These are phyloP conservation scores for Lachancea fermentati DNA, from an alignment of 805 yeast species.

Conservation along the genomic window DNA sequence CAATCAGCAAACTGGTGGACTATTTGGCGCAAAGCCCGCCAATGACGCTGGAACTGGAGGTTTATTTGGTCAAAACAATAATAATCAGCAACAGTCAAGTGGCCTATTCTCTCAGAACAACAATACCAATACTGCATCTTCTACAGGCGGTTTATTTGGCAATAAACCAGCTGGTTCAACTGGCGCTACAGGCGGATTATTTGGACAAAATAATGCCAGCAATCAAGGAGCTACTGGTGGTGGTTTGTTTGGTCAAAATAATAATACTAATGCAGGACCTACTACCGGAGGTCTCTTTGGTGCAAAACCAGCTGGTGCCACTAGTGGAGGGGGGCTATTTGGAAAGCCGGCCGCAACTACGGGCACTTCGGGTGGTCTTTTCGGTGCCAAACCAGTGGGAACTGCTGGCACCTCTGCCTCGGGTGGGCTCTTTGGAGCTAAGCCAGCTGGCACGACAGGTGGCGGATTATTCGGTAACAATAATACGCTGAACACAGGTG, in stretches of 20 bases:
- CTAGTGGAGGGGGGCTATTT: constrained; percentile 36
- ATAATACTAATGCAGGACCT: constrained; percentile 25
- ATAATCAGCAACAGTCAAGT: constrained; percentile 14
- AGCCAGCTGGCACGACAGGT: constrained; percentile 21
- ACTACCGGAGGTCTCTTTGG: constrained; percentile 24
- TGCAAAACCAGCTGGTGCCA: constrained; percentile 17
- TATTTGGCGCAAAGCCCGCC: constrained; percentile 28
- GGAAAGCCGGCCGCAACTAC: constrained; percentile 35
- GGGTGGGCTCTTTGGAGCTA: constrained; percentile 38
- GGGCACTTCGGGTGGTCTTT: constrained; percentile 33
- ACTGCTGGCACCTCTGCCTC: constrained; percentile 25
- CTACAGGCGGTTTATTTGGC: constrained; percentile 33
- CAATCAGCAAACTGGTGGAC: constrained; percentile 21
- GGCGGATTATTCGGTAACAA: constrained; percentile 16
- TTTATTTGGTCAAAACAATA: constrained; percentile 33
- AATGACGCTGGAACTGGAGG: constrained; percentile 33
- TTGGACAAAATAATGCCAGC: constrained; percentile 34
- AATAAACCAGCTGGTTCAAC: constrained; percentile 22
- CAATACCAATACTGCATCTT: constrained; percentile 11
- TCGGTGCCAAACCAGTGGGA: constrained; percentile 34
- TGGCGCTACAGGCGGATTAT: constrained; percentile 38
- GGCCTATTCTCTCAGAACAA: constrained; percentile 41
- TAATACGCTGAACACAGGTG: too few species aligned
- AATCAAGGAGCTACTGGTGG: constrained; percentile 18
- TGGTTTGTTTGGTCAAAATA: constrained; percentile 24